Evolutionary conservation across 805 yeast genomes (phyloP).

Genomic region (Kazachstania kunashirensis): DNA sequence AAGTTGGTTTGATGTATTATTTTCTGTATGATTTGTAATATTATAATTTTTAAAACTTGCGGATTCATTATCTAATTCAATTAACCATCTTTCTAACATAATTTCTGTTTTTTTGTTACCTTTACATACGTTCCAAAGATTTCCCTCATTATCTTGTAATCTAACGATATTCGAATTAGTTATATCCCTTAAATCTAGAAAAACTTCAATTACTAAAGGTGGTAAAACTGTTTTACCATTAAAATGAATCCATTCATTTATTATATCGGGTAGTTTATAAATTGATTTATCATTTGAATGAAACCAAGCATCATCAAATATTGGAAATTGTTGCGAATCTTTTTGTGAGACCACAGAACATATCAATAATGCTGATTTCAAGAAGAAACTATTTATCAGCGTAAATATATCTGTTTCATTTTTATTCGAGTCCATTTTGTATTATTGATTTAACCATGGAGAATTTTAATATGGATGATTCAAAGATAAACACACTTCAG

Average conservation of each 20-base stretch:
- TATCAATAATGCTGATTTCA: constrained; percentile 51
- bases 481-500: too few species aligned
- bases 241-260: constrained; percentile 57
- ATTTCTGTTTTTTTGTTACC: constrained; percentile 66
- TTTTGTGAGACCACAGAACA: constrained; percentile 30
- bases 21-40: constrained; percentile 40
- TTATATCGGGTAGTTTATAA: constrained; percentile 15
- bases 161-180: constrained; percentile 49
- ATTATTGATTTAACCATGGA: too few species aligned
- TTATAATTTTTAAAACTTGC: constrained; percentile 29
- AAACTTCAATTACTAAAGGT: constrained; percentile 81
- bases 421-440: too few species aligned
- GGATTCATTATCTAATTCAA: constrained; percentile 54
- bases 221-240: constrained; percentile 42
- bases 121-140: constrained; percentile 47
- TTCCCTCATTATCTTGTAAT: constrained; percentile 44
- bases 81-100: constrained; percentile 89
- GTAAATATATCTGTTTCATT: too few species aligned
- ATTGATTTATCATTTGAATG: constrained; percentile 1
- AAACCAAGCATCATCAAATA: constrained; percentile 10
- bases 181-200: constrained; percentile 53
- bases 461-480: too few species aligned
- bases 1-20: constrained; percentile 63
- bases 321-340: constrained; percentile 3
- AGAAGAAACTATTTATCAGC: constrained; percentile 52